Evolutionary conservation across 768 basidiomycete genomes (phyloP).

Genomic region (Psilocybe cubensis): DNA sequence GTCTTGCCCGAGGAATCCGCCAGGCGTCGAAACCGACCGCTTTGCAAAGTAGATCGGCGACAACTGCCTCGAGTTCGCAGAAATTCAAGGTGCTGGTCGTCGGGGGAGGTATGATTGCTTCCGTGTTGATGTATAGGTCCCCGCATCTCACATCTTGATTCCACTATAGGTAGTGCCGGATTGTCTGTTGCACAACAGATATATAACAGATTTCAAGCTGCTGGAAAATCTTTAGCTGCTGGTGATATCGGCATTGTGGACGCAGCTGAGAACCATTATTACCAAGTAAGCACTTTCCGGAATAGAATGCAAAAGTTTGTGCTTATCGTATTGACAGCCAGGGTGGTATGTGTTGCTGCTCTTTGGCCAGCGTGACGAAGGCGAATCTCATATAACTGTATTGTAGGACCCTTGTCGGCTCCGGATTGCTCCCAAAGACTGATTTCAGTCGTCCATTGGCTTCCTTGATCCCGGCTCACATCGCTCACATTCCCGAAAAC

Average conservation of each 20-base stretch:
- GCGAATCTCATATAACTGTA: constrained; percentile 2
- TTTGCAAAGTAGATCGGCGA: constrained; percentile 30
- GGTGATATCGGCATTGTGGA: constrained; percentile 91
- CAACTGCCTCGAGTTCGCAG: constrained; percentile 42
- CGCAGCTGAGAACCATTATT: constrained; percentile 80
- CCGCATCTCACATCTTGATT: constrained; percentile 9
- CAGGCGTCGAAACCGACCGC: constrained; percentile 7
- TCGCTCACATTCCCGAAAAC: constrained; percentile 71
- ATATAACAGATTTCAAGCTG: constrained; percentile 73
- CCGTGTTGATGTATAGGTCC: not conserved
- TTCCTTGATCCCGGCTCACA: constrained; percentile 74
- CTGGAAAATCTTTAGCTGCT: constrained; percentile 64
- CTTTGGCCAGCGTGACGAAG: not conserved
- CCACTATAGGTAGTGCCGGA: constrained; percentile 71
- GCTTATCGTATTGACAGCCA: constrained; percentile 50
- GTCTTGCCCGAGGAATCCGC: constrained; percentile 15
- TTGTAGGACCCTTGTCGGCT: constrained; percentile 86
- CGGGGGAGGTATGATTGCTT: constrained; percentile 71
- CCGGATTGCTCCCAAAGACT: constrained; percentile 78
- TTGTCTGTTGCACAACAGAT: constrained; percentile 88
- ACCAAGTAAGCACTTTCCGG: constrained; percentile 54
- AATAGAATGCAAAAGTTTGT: not conserved
- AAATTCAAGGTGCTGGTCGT: constrained; percentile 86
- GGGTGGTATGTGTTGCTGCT: constrained; percentile 71
- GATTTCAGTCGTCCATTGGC: constrained; percentile 68